phyloP scores from a whole-genome alignment of 345 rosid genomes.

The Rhodomyrtus tomentosa region DNA sequence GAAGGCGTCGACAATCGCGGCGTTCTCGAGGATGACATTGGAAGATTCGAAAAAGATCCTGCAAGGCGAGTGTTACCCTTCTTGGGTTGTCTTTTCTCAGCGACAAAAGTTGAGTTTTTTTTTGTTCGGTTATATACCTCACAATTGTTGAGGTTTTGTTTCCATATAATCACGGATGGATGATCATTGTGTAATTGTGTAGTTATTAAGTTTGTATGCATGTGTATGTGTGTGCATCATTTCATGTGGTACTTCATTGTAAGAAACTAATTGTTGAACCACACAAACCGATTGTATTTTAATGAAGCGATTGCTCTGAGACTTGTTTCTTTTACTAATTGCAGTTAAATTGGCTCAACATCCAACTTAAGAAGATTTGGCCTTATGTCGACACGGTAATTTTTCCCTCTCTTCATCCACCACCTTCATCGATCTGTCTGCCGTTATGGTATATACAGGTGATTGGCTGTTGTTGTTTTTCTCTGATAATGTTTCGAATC shows the following conservation, averaged over 20 bases:
- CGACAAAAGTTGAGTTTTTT: slow-evolving; percentile 56
- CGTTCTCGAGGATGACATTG: slow-evolving; percentile 84
- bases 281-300: not conserved
- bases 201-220: not conserved
- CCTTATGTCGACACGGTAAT: slow-evolving; percentile 73
- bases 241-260: not conserved
- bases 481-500: not conserved
- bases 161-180: not conserved
- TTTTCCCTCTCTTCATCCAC: not conserved
- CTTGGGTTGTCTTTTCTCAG: slow-evolving; percentile 81
- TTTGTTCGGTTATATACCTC: not conserved
- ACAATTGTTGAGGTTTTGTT: not conserved
- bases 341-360: slow-evolving; percentile 87
- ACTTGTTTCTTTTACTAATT: not conserved
- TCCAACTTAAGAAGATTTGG: slow-evolving; percentile 80
- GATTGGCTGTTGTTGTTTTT: not conserved
- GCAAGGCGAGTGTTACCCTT: slow-evolving; percentile 52
- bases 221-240: not conserved
- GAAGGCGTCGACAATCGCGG: slow-evolving; percentile 65
- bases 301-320: not conserved
- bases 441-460: not conserved
- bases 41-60: slow-evolving; percentile 74
- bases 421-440: not conserved
- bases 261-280: not conserved
- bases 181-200: not conserved